These are phyloP conservation scores for Stentor roeselii DNA, from an alignment of 73 alveolate genomes.

Conservation along the genomic window DNA sequence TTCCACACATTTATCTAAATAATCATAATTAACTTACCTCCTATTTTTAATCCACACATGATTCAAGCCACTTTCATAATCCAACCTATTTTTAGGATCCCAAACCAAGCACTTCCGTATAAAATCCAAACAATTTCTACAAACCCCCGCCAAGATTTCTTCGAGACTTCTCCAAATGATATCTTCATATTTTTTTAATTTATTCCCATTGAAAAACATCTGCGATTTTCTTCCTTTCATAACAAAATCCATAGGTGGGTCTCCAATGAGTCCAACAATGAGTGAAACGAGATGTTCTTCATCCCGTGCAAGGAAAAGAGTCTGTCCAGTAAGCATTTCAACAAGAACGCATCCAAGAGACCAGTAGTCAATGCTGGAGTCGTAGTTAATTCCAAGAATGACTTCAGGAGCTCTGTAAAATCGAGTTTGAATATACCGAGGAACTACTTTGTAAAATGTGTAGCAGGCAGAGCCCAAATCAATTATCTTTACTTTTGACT, in stretches of 20 bases:
- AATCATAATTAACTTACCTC: too few relatives aligned
- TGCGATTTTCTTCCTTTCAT: conserved; percentile 52
- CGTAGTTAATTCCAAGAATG: conserved; percentile 88
- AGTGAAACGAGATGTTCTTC: conserved; percentile 69
- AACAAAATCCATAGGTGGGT: conserved; percentile 70
- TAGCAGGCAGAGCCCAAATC: conserved; percentile 41
- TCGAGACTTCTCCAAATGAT: neutral
- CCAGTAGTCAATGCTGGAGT: conserved; percentile 94
- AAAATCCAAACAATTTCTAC: neutral
- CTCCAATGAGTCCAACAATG: conserved; percentile 74
- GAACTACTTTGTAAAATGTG: conserved; percentile 32
- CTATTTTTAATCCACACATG: neutral
- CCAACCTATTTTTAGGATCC: neutral
- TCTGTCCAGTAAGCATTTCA: conserved; percentile 81
- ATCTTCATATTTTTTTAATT: neutral
- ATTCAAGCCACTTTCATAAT: neutral
- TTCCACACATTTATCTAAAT: too few relatives aligned
- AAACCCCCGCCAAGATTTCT: neutral
- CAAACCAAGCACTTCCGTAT: neutral
- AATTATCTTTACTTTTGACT: conserved; percentile 18
- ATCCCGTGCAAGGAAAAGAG: conserved; percentile 84
- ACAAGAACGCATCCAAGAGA: conserved; percentile 89
- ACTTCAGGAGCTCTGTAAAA: conserved; percentile 97
- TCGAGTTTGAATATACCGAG: conserved; percentile 76
- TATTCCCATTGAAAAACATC: conserved; percentile 32